Conservation (phyloP, 139 green algal species). For the Dunaliella primolecta region DNA sequence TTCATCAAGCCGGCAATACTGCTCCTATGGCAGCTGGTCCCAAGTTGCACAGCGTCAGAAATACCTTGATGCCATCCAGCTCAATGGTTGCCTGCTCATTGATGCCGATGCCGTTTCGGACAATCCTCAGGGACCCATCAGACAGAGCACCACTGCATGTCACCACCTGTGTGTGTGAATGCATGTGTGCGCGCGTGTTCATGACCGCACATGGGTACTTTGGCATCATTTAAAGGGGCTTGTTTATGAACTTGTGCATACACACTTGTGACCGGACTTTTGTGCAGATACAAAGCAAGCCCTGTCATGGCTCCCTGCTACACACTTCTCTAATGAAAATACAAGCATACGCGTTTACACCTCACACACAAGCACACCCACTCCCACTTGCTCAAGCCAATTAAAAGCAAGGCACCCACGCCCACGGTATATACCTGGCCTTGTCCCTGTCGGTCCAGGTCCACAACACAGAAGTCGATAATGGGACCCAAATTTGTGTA, state of each 20-base stretch:
- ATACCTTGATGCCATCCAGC: constrained; percentile 54
- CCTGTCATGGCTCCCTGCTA: not conserved
- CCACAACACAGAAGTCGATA: constrained; percentile 91
- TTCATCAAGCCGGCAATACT: too few species aligned
- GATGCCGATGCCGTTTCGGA: constrained; percentile 97
- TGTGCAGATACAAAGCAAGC: too few species aligned
- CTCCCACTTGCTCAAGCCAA: too few species aligned
- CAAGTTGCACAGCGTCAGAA: too few species aligned
- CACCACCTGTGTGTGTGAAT: too few species aligned
- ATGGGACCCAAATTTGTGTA: constrained; percentile 93
- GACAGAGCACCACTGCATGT: constrained; percentile 75
- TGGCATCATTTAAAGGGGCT: not conserved
- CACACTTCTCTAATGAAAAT: constrained; percentile 1
- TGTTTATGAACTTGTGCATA: not conserved
- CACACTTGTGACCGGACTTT: too few species aligned
- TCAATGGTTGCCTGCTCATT: constrained; percentile 82
- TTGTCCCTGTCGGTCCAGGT: constrained; percentile 93
- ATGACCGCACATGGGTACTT: not conserved
- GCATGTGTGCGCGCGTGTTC: too few species aligned
- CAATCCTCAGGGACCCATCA: constrained; percentile 84
- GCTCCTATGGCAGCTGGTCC: too few species aligned
- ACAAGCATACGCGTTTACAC: constrained; percentile 8
- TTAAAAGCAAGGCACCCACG: too few species aligned
- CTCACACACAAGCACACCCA: too few species aligned
- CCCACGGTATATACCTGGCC: too few species aligned